These are phyloP conservation scores for Sequoia sempervirens DNA, from an alignment of 75 land plant genomes.

Conservation along the genomic window DNA sequence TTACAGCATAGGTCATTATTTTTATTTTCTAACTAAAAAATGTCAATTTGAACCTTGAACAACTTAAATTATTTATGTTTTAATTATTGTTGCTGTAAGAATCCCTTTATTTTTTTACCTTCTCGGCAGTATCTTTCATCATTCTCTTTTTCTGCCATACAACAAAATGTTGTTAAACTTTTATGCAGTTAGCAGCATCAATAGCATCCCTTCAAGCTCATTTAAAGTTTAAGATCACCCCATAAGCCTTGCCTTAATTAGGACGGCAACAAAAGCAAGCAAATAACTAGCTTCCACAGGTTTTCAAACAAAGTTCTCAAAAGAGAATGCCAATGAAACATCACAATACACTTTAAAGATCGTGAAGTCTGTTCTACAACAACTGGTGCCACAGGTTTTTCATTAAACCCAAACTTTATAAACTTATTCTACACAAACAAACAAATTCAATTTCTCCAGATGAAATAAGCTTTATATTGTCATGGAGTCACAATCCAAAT, in stretches of 20 bases:
- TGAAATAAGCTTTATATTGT: not conserved
- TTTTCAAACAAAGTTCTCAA: not conserved
- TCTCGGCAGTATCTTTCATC: not conserved
- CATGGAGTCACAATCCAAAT: not conserved
- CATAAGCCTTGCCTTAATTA: not conserved
- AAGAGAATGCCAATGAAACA: not conserved
- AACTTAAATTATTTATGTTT: not conserved
- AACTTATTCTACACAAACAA: not conserved
- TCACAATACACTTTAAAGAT: not conserved
- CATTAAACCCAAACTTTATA: not conserved
- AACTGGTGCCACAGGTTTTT: not conserved
- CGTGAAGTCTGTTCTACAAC: not conserved
- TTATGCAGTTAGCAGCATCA: not conserved
- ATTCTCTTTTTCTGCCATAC: not conserved
- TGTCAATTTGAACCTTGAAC: not conserved
- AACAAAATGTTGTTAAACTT: not conserved
- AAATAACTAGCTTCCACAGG: not conserved
- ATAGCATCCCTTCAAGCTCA: not conserved
- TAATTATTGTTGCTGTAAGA: not conserved
- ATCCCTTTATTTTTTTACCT: not conserved
- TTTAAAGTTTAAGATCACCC: not conserved
- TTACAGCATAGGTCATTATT: not conserved
- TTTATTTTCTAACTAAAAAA: not conserved
- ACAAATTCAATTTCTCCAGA: not conserved
- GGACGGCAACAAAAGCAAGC: not conserved